Evolutionary conservation across 2,329 filamentous ascomycete genomes (phyloP).

Genomic region (Aspergillus latus): DNA sequence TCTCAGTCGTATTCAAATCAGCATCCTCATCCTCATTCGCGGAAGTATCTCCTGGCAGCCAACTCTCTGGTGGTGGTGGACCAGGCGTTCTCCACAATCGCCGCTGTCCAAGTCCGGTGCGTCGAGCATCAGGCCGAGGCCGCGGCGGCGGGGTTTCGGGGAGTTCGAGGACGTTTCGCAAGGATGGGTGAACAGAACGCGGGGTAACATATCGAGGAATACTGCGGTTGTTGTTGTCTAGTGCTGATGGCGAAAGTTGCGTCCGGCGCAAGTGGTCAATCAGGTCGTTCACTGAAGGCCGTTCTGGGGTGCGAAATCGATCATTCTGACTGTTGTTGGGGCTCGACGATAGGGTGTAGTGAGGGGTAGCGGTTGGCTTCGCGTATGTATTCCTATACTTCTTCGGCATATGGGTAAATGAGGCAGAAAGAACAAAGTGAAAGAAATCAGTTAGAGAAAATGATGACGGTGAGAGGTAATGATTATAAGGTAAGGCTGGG

Average conservation of each 20-base stretch:
- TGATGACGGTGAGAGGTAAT: conserved; percentile 7
- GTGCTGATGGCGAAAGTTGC: conserved; percentile 30
- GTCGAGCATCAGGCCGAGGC: conserved; percentile 38
- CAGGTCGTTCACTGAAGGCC: conserved; percentile 48
- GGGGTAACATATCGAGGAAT: conserved; percentile 25
- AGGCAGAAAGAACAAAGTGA: conserved; percentile 10
- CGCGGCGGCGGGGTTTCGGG: conserved; percentile 45
- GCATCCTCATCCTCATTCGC: conserved; percentile 4
- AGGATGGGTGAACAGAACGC: conserved; percentile 46
- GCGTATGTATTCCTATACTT: conserved; percentile 41
- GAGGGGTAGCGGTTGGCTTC: conserved; percentile 44
- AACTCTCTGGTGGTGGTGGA: conserved; percentile 48
- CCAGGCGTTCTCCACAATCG: conserved; percentile 42
- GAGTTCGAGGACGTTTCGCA: conserved; percentile 47
- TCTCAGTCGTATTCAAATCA: conserved; percentile 20
- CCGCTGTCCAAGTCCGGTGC: conserved; percentile 33
- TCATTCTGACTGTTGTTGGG: conserved; percentile 28
- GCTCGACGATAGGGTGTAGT: conserved; percentile 39
- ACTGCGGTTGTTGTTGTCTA: conserved; percentile 18
- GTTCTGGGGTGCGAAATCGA: conserved; percentile 23
- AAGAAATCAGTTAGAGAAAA: neutral
- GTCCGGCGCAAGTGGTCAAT: conserved; percentile 48
- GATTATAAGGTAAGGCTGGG: neutral
- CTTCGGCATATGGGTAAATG: conserved; percentile 46
- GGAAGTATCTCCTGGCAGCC: conserved; percentile 34